These are phyloP conservation scores for Piper longum DNA, from an alignment of 164 flowering plant genomes.

Conservation along the genomic window DNA sequence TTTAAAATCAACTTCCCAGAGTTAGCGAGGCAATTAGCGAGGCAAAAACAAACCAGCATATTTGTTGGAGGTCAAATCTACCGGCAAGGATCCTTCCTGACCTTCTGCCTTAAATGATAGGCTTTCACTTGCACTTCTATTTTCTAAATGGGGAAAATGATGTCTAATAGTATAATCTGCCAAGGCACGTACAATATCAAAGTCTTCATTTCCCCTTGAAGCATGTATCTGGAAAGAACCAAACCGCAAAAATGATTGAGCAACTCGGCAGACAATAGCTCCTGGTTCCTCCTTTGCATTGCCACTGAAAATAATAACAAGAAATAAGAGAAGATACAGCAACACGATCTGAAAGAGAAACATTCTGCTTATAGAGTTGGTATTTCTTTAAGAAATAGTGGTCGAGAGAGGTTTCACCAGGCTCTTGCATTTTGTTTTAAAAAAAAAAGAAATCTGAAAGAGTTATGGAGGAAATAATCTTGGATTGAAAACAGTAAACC, in stretches of 20 bases:
- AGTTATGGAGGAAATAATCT: not conserved
- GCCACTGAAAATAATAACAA: constrained; percentile 47
- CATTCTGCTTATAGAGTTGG: no score
- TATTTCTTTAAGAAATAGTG: no score
- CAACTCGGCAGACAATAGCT: constrained; percentile 94
- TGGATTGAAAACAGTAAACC: not conserved
- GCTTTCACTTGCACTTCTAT: constrained; percentile 56
- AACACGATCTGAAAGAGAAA: no score
- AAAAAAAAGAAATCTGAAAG: no score
- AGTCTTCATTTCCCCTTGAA: constrained; percentile 76
- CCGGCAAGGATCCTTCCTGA: constrained; percentile 47
- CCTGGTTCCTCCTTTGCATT: constrained; percentile 99
- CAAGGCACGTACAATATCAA: constrained; percentile 58
- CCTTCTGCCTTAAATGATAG: constrained; percentile 69
- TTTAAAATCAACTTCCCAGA: not conserved
- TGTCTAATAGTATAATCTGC: constrained; percentile 79
- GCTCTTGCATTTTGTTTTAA: not conserved
- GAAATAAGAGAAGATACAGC: not conserved
- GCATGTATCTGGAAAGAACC: constrained; percentile 98
- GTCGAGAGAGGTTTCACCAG: not conserved
- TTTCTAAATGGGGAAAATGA: constrained; percentile 85
- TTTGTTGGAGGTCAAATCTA: constrained; percentile 92
- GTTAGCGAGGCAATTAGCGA: not conserved
- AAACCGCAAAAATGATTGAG: constrained; percentile 93
- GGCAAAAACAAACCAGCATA: constrained; percentile 51